Base-by-base conservation (phyloP, 805 yeast genomes). In the Lipomyces starkeyi region DNA sequence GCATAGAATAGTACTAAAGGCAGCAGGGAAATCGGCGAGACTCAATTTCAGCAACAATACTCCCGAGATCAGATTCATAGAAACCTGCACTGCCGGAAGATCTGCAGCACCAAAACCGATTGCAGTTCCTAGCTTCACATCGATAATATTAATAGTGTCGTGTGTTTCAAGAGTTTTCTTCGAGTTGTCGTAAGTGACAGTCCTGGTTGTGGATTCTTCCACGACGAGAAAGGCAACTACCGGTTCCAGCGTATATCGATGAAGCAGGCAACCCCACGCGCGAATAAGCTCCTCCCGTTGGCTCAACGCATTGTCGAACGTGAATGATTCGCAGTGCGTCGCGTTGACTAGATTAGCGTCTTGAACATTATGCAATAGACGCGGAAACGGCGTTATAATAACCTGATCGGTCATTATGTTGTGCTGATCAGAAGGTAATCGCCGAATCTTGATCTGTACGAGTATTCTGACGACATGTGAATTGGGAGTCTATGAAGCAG, bases 181-280 rank as follows among this genome's bases (percentile, higher is more conserved):
- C 37, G 37, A 22, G 20, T 29, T 20, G 8, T 53, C 56, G 34
- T 53, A 35, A 58, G 35, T 13, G 13, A 27, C 61, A 14, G 59
- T 35, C 29, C 29, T 32, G 25, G 56, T 53, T 8, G 34, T 60
- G 7, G 61, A 27, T 20, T 58, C 58, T 5, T 14, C 49, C n/a
- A 25, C 55, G 14, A 61, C 54, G 7, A 47, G 29, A 56, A 59
- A 64, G 6, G 27, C 22, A 9, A 58, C 67, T 1, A 43, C 58
- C 3, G 47, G 17, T 17, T 61, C 68, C 14, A 62, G 56, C 0
- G 64, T 43, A 32, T 65, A 65, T 2, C 47, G 5, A 34, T 17
- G 47, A 17, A 65, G 57, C 47, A 65, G 6, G 8, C 29, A 0
- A 13, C 62, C 68, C 68, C 68, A 65, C 6, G 64, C 59, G 13